Evolutionary conservation across 2,329 filamentous ascomycete genomes (phyloP).

Genomic region (Sporothrix mexicana): DNA sequence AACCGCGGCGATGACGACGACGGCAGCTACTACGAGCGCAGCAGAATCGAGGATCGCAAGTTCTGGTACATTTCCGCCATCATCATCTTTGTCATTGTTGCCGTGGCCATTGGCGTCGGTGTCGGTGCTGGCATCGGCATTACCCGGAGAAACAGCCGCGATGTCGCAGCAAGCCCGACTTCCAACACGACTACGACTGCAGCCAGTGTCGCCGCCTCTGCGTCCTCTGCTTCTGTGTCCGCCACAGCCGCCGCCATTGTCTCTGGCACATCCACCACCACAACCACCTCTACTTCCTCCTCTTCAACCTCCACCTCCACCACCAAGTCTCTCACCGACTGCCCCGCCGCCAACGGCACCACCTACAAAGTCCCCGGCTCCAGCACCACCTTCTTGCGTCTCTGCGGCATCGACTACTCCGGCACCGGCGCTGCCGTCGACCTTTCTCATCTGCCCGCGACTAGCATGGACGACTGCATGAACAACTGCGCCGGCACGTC

Average conservation of each 20-base stretch:
- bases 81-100: constrained; percentile 40
- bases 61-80: constrained; percentile 48
- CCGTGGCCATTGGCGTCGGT: constrained; percentile 46
- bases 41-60: constrained; percentile 37
- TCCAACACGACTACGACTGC: not conserved
- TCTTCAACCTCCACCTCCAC: constrained; percentile 38
- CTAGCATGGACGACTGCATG: constrained; percentile 49
- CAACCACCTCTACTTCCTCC: not conserved
- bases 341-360: constrained; percentile 53
- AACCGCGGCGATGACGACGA: constrained; percentile 30
- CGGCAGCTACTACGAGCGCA: constrained; percentile 40
- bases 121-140: constrained; percentile 50
- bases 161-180: not conserved
- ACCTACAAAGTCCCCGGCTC: constrained; percentile 51
- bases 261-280: not conserved
- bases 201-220: not conserved
- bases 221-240: not conserved
- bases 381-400: constrained; percentile 50
- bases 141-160: constrained; percentile 4
- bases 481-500: constrained; percentile 47
- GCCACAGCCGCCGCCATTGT: not conserved
- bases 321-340: constrained; percentile 44
- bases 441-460: constrained; percentile 42
- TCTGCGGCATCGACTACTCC: constrained; percentile 55
- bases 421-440: constrained; percentile 45